Evolutionary conservation across 495 filamentous ascomycete species (phyloP).

Genomic region (Aspergillus diversus): DNA sequence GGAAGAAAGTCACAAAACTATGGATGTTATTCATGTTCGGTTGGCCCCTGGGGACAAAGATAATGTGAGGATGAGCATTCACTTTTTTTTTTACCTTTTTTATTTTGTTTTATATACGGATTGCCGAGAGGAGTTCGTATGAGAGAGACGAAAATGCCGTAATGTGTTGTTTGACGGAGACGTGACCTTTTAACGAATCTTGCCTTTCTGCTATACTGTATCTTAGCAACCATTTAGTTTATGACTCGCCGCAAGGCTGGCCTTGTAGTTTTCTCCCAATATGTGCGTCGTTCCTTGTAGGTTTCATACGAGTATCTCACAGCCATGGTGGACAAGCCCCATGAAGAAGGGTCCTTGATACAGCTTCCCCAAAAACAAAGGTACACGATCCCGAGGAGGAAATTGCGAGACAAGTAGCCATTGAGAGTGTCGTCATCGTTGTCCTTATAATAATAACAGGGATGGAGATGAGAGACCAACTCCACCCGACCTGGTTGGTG

Average conservation of each 20-base stretch:
- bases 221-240: slow-evolving; percentile 54
- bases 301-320: not conserved
- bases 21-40: slow-evolving; percentile 29
- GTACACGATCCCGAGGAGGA: not conserved
- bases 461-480: not conserved
- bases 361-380: not conserved
- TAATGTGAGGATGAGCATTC: slow-evolving; percentile 18
- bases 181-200: slow-evolving; percentile 43
- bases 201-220: slow-evolving; percentile 50
- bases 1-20: not conserved
- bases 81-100: slow-evolving; percentile 17
- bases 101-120: slow-evolving; percentile 23
- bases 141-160: slow-evolving; percentile 26
- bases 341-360: too few relatives aligned
- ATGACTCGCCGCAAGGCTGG: slow-evolving; percentile 39
- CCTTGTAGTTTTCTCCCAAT: slow-evolving; percentile 27
- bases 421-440: not conserved
- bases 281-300: not conserved
- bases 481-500: slow-evolving; percentile 2
- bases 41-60: slow-evolving; percentile 22
- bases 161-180: slow-evolving; percentile 32
- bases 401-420: not conserved
- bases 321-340: too few relatives aligned
- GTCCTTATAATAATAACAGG: not conserved
- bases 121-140: slow-evolving; percentile 22